A percentile compares a stretch with the other conserved stretches of the same genome.
These are phyloP conservation scores for Pythium sp. DNA, from an alignment of 352 stramenopile genomes.

Conservation along the genomic window DNA sequence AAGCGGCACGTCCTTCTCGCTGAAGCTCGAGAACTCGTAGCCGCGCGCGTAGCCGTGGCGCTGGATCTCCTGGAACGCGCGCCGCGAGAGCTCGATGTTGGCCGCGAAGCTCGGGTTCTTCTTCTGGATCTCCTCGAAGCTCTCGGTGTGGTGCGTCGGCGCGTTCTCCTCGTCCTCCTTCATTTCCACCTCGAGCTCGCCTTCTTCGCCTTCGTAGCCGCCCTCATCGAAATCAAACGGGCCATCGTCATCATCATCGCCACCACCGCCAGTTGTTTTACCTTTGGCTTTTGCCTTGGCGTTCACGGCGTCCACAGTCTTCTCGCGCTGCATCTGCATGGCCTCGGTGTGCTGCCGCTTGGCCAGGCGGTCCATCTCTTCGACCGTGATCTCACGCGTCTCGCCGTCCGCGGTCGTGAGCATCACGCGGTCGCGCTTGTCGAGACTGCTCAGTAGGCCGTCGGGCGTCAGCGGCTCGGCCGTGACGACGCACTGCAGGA, in stretches of 20 bases:
- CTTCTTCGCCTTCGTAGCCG: not conserved
- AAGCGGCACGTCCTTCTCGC: constrained; percentile 28
- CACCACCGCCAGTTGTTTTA: not conserved
- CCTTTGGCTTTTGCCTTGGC: not conserved
- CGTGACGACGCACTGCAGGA: not conserved
- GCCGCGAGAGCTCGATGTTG: constrained; percentile 41
- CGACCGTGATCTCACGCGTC: constrained; percentile 42
- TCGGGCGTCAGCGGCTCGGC: constrained; percentile 13
- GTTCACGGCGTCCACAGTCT: not conserved
- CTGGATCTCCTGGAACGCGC: constrained; percentile 54
- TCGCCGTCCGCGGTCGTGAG: constrained; percentile 43
- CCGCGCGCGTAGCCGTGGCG: constrained; percentile 54
- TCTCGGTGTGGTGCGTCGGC: constrained; percentile 26
- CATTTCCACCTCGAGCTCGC: not conserved
- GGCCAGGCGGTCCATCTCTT: constrained; percentile 38
- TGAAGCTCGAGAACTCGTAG: constrained; percentile 55
- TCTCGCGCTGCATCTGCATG: constrained; percentile 26
- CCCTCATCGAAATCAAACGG: not conserved
- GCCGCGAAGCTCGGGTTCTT: constrained; percentile 48
- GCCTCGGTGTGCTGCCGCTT: constrained; percentile 33
- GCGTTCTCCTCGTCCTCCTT: constrained; percentile 14
- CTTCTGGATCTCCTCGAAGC: constrained; percentile 33
- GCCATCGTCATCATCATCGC: not conserved
- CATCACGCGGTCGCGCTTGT: constrained; percentile 24
- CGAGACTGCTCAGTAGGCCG: constrained; percentile 13